Evolutionary conservation across 306 rosid species (phyloP).

Genomic region (Vachellia collinsii): DNA sequence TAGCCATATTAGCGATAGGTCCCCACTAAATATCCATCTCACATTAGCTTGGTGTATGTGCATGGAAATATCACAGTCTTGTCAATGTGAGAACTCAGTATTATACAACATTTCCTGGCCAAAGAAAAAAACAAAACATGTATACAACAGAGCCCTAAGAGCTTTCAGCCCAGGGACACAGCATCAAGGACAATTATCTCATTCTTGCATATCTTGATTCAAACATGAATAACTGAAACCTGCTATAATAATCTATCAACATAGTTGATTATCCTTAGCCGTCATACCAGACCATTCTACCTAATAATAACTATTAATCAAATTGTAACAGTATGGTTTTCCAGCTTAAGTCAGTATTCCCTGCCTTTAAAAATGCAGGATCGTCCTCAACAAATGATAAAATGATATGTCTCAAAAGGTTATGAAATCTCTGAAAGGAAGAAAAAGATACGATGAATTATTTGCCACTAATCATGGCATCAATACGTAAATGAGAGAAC

Average conservation of each 20-base stretch:
- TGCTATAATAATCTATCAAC: conserved; percentile 3
- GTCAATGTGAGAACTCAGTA: not conserved
- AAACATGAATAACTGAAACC: conserved; percentile 13
- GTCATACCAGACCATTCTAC: conserved; percentile 7
- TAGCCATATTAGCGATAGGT: not conserved
- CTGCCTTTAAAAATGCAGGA: not conserved
- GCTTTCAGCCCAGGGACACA: not conserved
- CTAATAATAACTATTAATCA: conserved; percentile 22
- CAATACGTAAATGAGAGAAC: conserved; percentile 33
- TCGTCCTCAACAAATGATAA: conserved; percentile 3
- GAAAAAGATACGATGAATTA: conserved; percentile 24
- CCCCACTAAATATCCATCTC: not conserved
- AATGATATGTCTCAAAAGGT: conserved; percentile 26
- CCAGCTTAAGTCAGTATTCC: conserved; percentile 14
- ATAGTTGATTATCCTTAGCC: conserved; percentile 4
- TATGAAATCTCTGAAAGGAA: conserved; percentile 15
- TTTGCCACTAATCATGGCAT: conserved; percentile 44
- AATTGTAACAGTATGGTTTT: no score
- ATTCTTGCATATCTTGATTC: not conserved
- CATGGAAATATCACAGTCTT: not conserved
- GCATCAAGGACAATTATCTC: not conserved
- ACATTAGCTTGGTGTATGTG: not conserved
- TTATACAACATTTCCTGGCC: not conserved
- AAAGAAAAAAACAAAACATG: not conserved
- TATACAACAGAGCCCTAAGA: conserved; percentile 4